Conservation (phyloP, 73 alveolate genomes). For the Tetrahymena borealis region DNA sequence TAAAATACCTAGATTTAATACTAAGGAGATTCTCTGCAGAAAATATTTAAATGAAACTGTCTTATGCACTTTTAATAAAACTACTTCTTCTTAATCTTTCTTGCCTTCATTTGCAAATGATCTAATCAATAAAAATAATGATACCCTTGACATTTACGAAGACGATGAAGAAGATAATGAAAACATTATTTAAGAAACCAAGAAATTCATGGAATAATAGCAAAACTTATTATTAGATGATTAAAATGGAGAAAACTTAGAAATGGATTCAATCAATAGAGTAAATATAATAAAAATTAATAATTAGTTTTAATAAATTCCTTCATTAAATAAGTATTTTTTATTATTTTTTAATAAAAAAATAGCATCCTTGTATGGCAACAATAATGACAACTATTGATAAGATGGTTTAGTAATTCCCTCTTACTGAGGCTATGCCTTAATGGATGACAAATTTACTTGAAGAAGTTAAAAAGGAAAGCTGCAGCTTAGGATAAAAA, state of each 20-base stretch:
- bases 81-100: background rate
- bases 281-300: background rate
- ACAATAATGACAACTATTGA: conserved; percentile 69
- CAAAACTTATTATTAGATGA: background rate
- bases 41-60: background rate
- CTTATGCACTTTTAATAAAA: background rate
- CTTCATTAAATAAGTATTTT: background rate
- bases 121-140: background rate
- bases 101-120: background rate
- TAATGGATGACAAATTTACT: conserved; percentile 79
- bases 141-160: background rate
- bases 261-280: conserved; percentile 5
- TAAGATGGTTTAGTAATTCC: conserved; percentile 62
- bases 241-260: background rate
- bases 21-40: background rate
- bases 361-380: conserved; percentile 74
- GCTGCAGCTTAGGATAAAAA: conserved; percentile 54
- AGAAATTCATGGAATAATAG: background rate
- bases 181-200: background rate
- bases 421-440: conserved; percentile 79
- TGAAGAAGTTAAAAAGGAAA: conserved; percentile 67
- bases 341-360: background rate
- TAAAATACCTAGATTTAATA: background rate
- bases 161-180: background rate
- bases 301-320: background rate